Evolutionary conservation across 2,329 filamentous ascomycete genomes (phyloP), one percentile per base, ranked within the genome.

Genomic region (Fusarium fujikuroi): DNA sequence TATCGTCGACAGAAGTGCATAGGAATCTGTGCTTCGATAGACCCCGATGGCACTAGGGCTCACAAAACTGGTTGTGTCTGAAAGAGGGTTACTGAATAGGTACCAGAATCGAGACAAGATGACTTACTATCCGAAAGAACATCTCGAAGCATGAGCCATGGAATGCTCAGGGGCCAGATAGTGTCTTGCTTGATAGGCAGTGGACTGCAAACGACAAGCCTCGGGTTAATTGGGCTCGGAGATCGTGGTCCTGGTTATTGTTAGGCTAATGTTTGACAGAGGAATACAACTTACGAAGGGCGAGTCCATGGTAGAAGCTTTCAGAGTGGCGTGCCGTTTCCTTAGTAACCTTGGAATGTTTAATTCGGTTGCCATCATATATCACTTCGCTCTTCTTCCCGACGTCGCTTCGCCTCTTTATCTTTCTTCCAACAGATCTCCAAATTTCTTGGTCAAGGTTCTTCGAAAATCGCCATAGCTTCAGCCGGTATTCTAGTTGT

Each of bases 261-360:
- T n/a, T n/a, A n/a, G 39, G 14, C 21, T 8, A 15, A 15, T 5
- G 1, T 8, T 42, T n/a, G 12, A 42, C 21, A 15, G 1, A 3
- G 1, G 1, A 9, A 15, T 8, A 15, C n/a, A n/a, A 42, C 39
- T n/a, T 42, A 42, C 39, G 39, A 15, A 42, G 21, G 12, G 21
- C 19, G 39, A 42, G 39, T 15, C 9, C 39, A 15, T 42, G 21
- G 12, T 42, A 42, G 12, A 42, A 21, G 21, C 19, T 42, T 10
- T 9, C 1, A 9, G 2, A n/a, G 9, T 42, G 39, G 12, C 39
- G 39, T 21, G 39, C 21, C 12, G 39, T 42, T n/a, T 42, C 39
- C 12, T 42, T 42, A 8, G 8, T 42, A 0, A 42, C 39, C 12
- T 15, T 42, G 1, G 39, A 21, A 12, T 42, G 8, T 15, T n/a